Evolutionary conservation across 345 rosid genomes (phyloP).

Genomic region (Carallia pectinifolia): DNA sequence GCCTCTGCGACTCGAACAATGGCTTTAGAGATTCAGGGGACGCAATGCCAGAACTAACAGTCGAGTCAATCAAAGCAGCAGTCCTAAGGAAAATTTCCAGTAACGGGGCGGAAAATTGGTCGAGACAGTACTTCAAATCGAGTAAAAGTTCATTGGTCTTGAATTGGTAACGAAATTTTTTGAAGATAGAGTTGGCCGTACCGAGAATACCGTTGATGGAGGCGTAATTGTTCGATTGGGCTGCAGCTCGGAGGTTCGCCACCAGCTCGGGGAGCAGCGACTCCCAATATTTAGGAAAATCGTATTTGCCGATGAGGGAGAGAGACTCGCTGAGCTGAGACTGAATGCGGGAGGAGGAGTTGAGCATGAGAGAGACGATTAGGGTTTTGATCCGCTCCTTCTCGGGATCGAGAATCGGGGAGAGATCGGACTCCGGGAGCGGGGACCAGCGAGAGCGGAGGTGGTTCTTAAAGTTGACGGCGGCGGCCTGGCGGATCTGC

Average conservation of each 20-base stretch:
- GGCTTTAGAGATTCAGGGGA: constrained; percentile 49
- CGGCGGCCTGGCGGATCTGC: constrained; percentile 92
- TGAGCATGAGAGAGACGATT: constrained; percentile 81
- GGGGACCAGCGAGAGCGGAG: constrained; percentile 81
- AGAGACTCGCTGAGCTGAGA: constrained; percentile 94
- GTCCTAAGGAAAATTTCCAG: constrained; percentile 63
- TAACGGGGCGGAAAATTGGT: constrained; percentile 68
- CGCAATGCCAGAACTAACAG: constrained; percentile 41
- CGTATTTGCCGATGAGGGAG: constrained; percentile 83
- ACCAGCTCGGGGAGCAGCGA: constrained; percentile 81
- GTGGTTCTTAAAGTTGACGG: constrained; percentile 93
- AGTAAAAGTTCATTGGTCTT: constrained; percentile 72
- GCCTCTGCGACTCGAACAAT: constrained; percentile 74
- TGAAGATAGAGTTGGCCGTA: constrained; percentile 84
- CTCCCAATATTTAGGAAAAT: constrained; percentile 86
- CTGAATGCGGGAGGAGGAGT: constrained; percentile 75
- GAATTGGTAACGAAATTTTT: constrained; percentile 78
- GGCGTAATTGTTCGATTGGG: constrained; percentile 46
- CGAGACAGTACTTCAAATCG: constrained; percentile 83
- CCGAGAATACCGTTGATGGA: constrained; percentile 89
- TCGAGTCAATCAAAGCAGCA: constrained; percentile 58
- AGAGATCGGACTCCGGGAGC: constrained; percentile 28
- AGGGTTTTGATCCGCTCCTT: constrained; percentile 81
- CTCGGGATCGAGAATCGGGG: constrained; percentile 59
- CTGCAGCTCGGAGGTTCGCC: constrained; percentile 47